These are phyloP conservation scores for Cyclotella baltica DNA, from an alignment of 108 stramenopile genomes.

Conservation along the genomic window DNA sequence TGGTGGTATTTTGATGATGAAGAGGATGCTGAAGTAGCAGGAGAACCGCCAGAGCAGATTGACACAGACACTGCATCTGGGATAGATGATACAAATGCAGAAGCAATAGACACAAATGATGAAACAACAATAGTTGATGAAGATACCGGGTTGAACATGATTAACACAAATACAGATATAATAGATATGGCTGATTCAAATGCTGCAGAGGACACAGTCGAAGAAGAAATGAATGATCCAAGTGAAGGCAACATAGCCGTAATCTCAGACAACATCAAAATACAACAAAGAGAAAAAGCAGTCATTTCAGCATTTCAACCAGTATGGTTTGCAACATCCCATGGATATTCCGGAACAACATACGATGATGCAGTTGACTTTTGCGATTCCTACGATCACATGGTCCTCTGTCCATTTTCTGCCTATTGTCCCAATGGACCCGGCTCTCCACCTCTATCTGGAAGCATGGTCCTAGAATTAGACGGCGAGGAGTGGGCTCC, in stretches of 20 bases:
- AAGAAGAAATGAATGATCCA: conserved; percentile 20
- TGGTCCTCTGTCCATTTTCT: conserved; percentile 49
- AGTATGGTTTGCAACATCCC: conserved; percentile 32
- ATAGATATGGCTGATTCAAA: not conserved
- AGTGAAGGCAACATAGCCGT: conserved; percentile 28
- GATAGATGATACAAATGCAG: conserved; percentile 6
- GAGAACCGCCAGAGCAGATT: not conserved
- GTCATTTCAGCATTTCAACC: conserved; percentile 41
- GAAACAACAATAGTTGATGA: too few relatives aligned
- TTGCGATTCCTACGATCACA: conserved; percentile 45
- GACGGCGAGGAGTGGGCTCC: conserved; percentile 52
- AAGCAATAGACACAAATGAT: conserved; percentile 13
- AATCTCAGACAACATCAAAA: conserved; percentile 23
- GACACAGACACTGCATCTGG: not conserved
- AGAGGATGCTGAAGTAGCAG: not conserved
- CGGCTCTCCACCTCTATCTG: conserved; percentile 29
- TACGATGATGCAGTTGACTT: conserved; percentile 44
- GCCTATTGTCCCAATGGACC: conserved; percentile 51
- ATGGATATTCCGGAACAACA: conserved; percentile 37
- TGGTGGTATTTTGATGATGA: conserved; percentile 29
- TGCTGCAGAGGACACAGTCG: conserved; percentile 4
- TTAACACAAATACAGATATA: too few relatives aligned
- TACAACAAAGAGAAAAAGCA: conserved; percentile 42
- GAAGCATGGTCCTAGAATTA: conserved; percentile 27
- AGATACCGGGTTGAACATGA: not conserved